Evolutionary conservation across 495 filamentous ascomycete species (phyloP).

Genomic region (Xylaria castorea): DNA sequence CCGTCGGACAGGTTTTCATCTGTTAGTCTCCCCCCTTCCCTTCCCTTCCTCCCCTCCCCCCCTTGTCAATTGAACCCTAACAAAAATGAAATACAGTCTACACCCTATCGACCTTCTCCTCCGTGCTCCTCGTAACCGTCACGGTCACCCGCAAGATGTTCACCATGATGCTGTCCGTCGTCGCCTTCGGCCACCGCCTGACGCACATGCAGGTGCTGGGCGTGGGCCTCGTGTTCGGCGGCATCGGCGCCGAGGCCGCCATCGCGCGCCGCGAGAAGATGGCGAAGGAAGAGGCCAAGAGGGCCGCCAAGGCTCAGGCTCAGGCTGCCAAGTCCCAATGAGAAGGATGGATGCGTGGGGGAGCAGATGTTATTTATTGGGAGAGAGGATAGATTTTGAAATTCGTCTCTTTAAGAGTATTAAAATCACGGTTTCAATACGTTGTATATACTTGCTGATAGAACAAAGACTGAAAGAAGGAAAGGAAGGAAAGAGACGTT

Average conservation of each 20-base stretch:
- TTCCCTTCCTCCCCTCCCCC: constrained; percentile 14
- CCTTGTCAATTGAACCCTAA: neutral
- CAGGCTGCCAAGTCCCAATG: constrained; percentile 49
- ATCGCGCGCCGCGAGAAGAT: constrained; percentile 85
- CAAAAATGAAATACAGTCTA: constrained; percentile 63
- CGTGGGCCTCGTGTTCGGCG: constrained; percentile 91
- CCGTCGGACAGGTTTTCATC: constrained; percentile 94
- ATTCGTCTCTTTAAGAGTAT: neutral
- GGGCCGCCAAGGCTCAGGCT: constrained; percentile 51
- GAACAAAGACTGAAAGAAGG: neutral
- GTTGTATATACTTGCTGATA: constrained; percentile 1
- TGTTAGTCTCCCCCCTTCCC: constrained; percentile 57
- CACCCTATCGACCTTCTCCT: constrained; percentile 89
- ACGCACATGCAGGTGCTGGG: constrained; percentile 89
- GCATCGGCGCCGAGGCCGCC: constrained; percentile 86
- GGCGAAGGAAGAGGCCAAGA: constrained; percentile 75
- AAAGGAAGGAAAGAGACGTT: neutral
- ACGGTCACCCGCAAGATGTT: constrained; percentile 99
- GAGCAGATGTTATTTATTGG: neutral
- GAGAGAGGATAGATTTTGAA: neutral
- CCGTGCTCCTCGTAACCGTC: constrained; percentile 90
- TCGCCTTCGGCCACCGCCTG: constrained; percentile 91
- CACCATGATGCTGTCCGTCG: constrained; percentile 94
- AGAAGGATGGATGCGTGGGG: neutral
- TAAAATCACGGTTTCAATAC: neutral